Base-by-base conservation (phyloP, 129 eudicot species). In the Silybum marianum region DNA sequence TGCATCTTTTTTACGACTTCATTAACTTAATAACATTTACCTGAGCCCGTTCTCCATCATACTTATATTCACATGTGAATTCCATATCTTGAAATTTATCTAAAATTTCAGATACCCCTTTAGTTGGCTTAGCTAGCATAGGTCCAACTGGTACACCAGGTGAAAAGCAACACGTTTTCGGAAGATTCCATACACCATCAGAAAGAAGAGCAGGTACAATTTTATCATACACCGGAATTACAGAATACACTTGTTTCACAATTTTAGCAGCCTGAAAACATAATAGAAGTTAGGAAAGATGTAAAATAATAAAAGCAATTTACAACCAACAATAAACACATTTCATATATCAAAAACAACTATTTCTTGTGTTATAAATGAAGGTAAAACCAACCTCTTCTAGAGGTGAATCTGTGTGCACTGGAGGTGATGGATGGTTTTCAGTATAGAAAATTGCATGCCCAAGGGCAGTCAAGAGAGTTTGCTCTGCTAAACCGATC, bases 1-100 rank as follows among this genome's bases (percentile, higher is more conserved):
- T 23, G 76, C 10, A 21, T 13, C 13, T 22, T 39, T 40, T 69
- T 14, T 19, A 67, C 25, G 63, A 32, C 62, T 5, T 9, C 3
- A 22, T 72, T 46, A 42, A 63, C 18, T 18, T 58, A 44, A 63
- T 39, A 73, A 13, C n/a, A 81, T 81, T 81, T 79, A 92, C 99
- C 97, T 95, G 99, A 71, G 99, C 98, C 78, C 99, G 97, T 84
- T 95, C 99, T 26, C 99, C 99, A 74, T 95, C 99, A 81, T 95
- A 95, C 81, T 95, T 95, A 87, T 92, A 95, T 75, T 95, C 99
- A 85, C 99, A 95, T 46, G 99, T 95, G 82, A 83, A 95, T 44
- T 89, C 97, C 93, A 87, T 95, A 86, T 93, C 92, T 40, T 95
- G 98, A 90, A 95, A 95, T 78, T 92, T 95, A 74, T 95, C 98